Conservation (phyloP, 352 stramenopile species). For the Hyaloperonospora brassicae region DNA sequence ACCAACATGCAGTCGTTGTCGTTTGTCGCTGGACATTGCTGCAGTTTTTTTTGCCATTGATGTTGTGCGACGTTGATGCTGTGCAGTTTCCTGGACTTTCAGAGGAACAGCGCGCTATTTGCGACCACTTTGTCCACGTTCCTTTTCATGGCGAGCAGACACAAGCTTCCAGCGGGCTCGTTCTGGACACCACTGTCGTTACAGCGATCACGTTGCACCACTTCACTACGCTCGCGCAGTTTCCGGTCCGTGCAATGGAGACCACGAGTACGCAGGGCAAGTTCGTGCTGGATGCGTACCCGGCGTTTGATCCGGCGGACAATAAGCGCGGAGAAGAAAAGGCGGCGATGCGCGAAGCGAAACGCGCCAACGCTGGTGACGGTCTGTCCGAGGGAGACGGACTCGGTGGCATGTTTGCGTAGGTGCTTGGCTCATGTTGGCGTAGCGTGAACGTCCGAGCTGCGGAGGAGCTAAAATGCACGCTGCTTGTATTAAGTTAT, state of each 20-base stretch:
- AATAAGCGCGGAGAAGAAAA: constrained; percentile 32
- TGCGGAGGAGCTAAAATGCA: constrained; percentile 17
- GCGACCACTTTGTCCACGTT: constrained; percentile 58
- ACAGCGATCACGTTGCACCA: constrained; percentile 57
- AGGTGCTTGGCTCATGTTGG: constrained; percentile 1
- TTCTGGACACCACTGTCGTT: constrained; percentile 60
- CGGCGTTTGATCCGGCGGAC: constrained; percentile 30
- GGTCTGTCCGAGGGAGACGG: constrained; percentile 32
- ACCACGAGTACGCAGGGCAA: constrained; percentile 64
- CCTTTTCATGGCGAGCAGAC: constrained; percentile 43
- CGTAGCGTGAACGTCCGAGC: constrained; percentile 3
- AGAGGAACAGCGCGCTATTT: constrained; percentile 51
- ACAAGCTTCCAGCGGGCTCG: constrained; percentile 23
- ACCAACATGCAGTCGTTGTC: constrained; percentile 1
- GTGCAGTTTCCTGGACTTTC: constrained; percentile 40
- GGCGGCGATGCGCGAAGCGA: constrained; percentile 38
- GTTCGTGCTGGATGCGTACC: constrained; percentile 63
- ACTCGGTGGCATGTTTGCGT: constrained; percentile 45
- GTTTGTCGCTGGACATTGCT: background rate
- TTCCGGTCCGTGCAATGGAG: constrained; percentile 51
- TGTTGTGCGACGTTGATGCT: constrained; percentile 3
- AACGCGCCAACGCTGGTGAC: constrained; percentile 36
- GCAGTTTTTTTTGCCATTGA: background rate
- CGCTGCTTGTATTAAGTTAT: constrained; percentile 33
- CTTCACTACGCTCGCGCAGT: constrained; percentile 56